A percentile compares a stretch with the other conserved stretches of the same genome.
Conservation (phyloP, 805 yeast species). For the Peterozyma toletana region DNA sequence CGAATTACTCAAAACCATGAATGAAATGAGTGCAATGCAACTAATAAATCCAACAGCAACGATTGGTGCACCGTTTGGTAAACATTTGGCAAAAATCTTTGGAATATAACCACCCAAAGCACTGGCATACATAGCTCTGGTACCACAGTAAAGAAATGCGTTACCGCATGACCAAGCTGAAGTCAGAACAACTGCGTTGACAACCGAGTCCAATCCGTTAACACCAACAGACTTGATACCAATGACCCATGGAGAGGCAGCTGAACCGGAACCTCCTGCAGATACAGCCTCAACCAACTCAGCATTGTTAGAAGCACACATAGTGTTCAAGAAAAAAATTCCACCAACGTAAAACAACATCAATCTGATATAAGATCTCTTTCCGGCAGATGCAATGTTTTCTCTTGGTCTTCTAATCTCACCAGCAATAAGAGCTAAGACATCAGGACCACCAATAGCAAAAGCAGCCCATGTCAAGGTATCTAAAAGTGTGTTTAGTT, state of each 20-base stretch:
- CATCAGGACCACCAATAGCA: conserved; percentile 43
- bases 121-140: conserved; percentile 40
- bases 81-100: conserved; percentile 31
- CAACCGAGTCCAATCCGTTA: conserved; percentile 34
- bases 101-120: conserved; percentile 43
- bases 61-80: conserved; percentile 39
- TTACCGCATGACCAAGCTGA: conserved; percentile 43
- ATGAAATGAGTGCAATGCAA: conserved; percentile 36
- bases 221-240: conserved; percentile 40
- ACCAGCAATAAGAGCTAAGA: conserved; percentile 38
- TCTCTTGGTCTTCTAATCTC: conserved; percentile 42
- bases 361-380: conserved; percentile 37
- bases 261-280: conserved; percentile 34
- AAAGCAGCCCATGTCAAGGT: conserved; percentile 34
- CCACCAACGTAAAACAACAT: conserved; percentile 40
- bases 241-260: conserved; percentile 40
- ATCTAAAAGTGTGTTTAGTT: conserved; percentile 17
- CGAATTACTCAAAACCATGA: conserved; percentile 43
- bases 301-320: conserved; percentile 37
- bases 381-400: conserved; percentile 38
- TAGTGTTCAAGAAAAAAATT: conserved; percentile 36
- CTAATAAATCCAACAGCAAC: conserved; percentile 34
- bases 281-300: conserved; percentile 22
- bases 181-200: conserved; percentile 33
- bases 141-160: conserved; percentile 38